Evolutionary conservation across 345 rosid species (phyloP).

Genomic region (Balakata baccata): DNA sequence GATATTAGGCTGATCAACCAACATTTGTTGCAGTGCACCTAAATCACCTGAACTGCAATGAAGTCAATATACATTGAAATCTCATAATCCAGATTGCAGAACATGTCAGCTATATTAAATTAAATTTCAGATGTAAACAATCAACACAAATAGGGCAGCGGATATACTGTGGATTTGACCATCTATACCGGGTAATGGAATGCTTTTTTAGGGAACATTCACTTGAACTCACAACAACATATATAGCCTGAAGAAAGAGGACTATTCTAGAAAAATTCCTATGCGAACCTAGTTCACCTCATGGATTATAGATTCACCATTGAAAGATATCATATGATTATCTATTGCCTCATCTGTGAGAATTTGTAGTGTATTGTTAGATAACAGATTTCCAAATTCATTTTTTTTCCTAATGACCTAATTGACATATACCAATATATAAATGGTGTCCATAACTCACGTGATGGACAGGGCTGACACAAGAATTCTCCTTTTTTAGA

Average conservation of each 20-base stretch:
- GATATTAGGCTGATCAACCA: conserved; percentile 84
- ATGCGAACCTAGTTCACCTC: no score
- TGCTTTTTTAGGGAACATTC: not conserved
- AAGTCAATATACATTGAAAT: not conserved
- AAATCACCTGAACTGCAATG: conserved; percentile 58
- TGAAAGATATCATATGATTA: no score
- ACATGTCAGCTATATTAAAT: not conserved
- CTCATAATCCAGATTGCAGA: not conserved
- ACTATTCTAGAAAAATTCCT: not conserved
- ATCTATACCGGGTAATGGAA: not conserved
- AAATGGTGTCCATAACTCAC: no score
- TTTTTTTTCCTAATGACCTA: no score
- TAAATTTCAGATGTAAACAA: not conserved
- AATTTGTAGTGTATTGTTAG: no score
- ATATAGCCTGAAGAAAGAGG: not conserved
- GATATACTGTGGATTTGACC: not conserved
- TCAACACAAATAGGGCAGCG: not conserved
- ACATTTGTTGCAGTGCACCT: conserved; percentile 53
- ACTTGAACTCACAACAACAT: not conserved
- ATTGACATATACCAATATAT: no score
- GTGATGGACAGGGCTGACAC: no score
- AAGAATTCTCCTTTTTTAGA: no score
- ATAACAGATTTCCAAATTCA: no score
- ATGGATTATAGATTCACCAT: no score
- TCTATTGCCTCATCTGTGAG: no score